These are phyloP conservation scores for Penicillium sp. DNA, from an alignment of 2,329 filamentous ascomycete species.

Conservation along the genomic window DNA sequence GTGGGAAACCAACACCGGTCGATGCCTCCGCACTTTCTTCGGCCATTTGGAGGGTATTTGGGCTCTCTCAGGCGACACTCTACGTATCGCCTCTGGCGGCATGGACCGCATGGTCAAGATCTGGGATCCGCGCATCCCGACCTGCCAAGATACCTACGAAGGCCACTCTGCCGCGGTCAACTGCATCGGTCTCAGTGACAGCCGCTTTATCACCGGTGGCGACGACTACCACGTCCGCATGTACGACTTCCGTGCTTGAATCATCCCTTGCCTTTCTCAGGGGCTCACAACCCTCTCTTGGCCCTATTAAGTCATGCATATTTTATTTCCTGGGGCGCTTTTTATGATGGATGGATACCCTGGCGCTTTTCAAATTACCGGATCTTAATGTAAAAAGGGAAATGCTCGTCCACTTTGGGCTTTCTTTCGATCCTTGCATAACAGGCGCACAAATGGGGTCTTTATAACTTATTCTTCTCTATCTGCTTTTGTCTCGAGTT, in stretches of 20 bases:
- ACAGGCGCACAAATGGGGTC: neutral
- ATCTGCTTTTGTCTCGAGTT: neutral
- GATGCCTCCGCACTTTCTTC: conserved; percentile 88
- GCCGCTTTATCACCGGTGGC: conserved; percentile 82
- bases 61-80: conserved; percentile 83
- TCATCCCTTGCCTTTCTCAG: neutral
- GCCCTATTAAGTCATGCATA: conserved; percentile 1
- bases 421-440: neutral
- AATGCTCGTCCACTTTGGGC: neutral
- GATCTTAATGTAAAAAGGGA: neutral
- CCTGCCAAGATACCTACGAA: conserved; percentile 87
- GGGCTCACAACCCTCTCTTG: neutral
- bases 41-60: conserved; percentile 96
- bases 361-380: conserved; percentile 10
- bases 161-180: conserved; percentile 90
- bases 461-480: neutral
- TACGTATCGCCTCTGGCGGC: conserved; percentile 82
- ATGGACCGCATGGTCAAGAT: conserved; percentile 95
- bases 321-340: conserved; percentile 5
- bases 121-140: conserved; percentile 89
- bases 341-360: conserved; percentile 20
- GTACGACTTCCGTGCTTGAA: conserved; percentile 63
- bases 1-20: conserved; percentile 82
- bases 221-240: conserved; percentile 90
- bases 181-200: conserved; percentile 87